These are phyloP conservation scores for Beauveria bassiana DNA, from an alignment of 2,329 filamentous ascomycete species.

Conservation along the genomic window DNA sequence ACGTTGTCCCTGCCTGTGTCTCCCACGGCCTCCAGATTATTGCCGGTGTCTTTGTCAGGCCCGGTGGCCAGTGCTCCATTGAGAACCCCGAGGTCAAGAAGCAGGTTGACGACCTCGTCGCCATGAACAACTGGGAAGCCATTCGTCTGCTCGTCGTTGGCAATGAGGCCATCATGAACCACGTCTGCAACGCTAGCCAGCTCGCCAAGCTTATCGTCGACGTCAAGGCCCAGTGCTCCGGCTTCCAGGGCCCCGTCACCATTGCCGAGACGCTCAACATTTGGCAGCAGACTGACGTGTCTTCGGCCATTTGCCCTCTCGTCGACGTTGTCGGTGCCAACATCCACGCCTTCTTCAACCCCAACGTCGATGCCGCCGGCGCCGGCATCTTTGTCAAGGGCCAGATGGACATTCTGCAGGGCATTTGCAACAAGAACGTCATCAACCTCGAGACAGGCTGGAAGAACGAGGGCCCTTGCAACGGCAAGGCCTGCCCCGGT, in stretches of 20 bases:
- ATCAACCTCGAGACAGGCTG: conserved; percentile 89
- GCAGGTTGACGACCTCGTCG: conserved; percentile 66
- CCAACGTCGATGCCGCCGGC: conserved; percentile 48
- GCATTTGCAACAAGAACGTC: conserved; percentile 65
- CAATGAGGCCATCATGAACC: conserved; percentile 83
- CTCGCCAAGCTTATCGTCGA: conserved; percentile 64
- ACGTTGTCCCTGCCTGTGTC: conserved; percentile 62
- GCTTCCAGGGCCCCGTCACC: conserved; percentile 69
- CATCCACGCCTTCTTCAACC: conserved; percentile 93
- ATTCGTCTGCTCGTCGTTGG: conserved; percentile 78
- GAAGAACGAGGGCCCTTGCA: conserved; percentile 63
- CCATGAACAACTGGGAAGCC: conserved; percentile 66
- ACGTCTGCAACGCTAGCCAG: conserved; percentile 53
- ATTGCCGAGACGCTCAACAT: conserved; percentile 79
- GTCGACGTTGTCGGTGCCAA: conserved; percentile 79
- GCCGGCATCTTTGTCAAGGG: conserved; percentile 70
- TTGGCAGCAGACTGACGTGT: conserved; percentile 58
- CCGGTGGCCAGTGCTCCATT: conserved; percentile 47
- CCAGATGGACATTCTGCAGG: conserved; percentile 64
- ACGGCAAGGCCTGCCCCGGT: conserved; percentile 67
- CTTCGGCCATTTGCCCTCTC: conserved; percentile 55
- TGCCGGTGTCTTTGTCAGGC: conserved; percentile 78
- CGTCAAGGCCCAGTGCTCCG: conserved; percentile 59
- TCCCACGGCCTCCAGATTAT: conserved; percentile 69
- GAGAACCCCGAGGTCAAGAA: conserved; percentile 52